Base-by-base conservation (phyloP, 2,329 filamentous ascomycete genomes). In the Cyphellophora europaea region DNA sequence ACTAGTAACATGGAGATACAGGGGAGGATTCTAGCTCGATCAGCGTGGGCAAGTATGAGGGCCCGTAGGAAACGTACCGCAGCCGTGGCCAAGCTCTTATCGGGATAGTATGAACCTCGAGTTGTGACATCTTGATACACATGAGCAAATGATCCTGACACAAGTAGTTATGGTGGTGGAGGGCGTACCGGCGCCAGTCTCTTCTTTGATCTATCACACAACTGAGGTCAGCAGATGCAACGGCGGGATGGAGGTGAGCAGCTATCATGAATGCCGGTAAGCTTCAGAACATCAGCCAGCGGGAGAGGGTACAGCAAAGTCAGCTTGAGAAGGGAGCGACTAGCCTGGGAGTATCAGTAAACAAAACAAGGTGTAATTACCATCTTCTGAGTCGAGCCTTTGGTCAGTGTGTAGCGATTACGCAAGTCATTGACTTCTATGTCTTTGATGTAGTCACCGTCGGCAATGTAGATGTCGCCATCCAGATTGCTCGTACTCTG, bases 141-240 rank as follows among this genome's bases (percentile, higher is more conserved):
- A 73, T 77, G 67, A 78, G 74, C 68, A 74, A 66, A 62, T 56
- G 61, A 61, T 66, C 67, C 66, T 58, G 65, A 61, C 61, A 63
- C 51, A 58, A 49, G 59, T 52, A 60, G 54, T 54, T 60, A 52
- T 60, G 63, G 59, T 45, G 40, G 66, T 63, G 65, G 67, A 60
- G 66, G 70, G 77, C 88, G 79, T 98, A 98, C 91, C 91, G 74
- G 91, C 89, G 74, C 91, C 91, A 79, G 89, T 96, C 56, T 95
- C 86, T 71, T 95, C 89, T 81, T 94, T 93, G 56, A 98, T 98
- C 91, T 98, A 88, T 54, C 83, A 91, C 75, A 78, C 72, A 80
- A 66, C 66, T 66, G 72, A 79, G 77, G 88, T 95, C 78, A 96
- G 88, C 86, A 91, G 77, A 78, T 85, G 83, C 76, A 79, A 84